These are phyloP conservation scores for Neonectria coccinea DNA, from an alignment of 2,329 filamentous ascomycete genomes.

Conservation along the genomic window DNA sequence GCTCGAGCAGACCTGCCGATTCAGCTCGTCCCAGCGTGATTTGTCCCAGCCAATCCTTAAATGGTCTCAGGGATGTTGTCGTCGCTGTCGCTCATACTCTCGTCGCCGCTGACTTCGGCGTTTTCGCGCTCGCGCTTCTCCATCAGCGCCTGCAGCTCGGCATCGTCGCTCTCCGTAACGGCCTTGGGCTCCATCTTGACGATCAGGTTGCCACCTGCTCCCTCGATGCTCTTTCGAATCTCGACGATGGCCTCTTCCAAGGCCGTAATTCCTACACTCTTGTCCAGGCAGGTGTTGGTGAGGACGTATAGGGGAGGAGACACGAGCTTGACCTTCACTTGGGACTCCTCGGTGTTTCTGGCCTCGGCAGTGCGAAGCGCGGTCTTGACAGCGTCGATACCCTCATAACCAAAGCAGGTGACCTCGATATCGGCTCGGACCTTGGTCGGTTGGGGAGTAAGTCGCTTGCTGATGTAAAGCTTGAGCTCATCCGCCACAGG, in stretches of 20 bases:
- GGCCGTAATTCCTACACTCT: slow-evolving; percentile 83
- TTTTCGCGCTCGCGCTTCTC: slow-evolving; percentile 99
- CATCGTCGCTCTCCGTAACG: slow-evolving; percentile 98
- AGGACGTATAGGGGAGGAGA: slow-evolving; percentile 96
- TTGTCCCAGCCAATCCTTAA: slow-evolving; percentile 45
- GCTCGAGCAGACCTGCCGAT: slow-evolving; percentile 34
- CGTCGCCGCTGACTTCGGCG: slow-evolving; percentile 96
- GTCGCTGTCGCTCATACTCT: slow-evolving; percentile 95
- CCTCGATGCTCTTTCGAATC: slow-evolving; percentile 83
- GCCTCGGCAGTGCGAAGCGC: slow-evolving; percentile 92
- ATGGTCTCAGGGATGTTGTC: slow-evolving; percentile 71
- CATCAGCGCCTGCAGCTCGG: slow-evolving; percentile 96
- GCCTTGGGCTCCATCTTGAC: slow-evolving; percentile 99
- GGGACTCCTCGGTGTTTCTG: slow-evolving; percentile 89
- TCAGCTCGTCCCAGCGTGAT: slow-evolving; percentile 31
- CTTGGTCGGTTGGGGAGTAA: slow-evolving; percentile 98
- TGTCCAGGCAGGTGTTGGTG: slow-evolving; percentile 95
- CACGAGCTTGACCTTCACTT: slow-evolving; percentile 99
- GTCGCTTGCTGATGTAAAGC: slow-evolving; percentile 95
- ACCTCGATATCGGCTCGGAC: slow-evolving; percentile 98
- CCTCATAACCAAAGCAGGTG: slow-evolving; percentile 94
- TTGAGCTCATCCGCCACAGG: slow-evolving; percentile 89
- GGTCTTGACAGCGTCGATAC: slow-evolving; percentile 97
- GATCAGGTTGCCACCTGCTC: slow-evolving; percentile 80
- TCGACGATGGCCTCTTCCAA: slow-evolving; percentile 91